phyloP scores from a whole-genome alignment of 164 flowering plant genomes.

The Sedum album region DNA sequence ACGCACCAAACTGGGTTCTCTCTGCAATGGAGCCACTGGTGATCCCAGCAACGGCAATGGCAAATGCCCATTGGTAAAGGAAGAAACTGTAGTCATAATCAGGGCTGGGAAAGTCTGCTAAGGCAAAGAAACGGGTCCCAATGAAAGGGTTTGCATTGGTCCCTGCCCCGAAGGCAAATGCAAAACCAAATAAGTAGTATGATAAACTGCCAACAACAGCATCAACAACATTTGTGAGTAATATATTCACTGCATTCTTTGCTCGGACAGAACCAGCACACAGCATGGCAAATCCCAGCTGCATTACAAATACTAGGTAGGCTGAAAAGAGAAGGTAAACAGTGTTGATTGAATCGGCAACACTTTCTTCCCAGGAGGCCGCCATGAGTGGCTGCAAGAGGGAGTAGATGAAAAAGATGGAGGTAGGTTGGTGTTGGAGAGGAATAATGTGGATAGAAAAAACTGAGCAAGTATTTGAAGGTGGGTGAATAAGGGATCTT shows the following conservation, averaged over 20 bases:
- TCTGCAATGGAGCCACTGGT: conserved; percentile 83
- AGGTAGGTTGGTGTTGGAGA: background rate
- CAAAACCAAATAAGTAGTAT: conserved; percentile 69
- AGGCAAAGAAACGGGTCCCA: conserved; percentile 47
- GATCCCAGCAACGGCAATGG: conserved; percentile 70
- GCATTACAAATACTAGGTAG: conserved; percentile 63
- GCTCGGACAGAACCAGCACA: conserved; percentile 75
- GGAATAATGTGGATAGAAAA: background rate
- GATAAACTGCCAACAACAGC: conserved; percentile 63
- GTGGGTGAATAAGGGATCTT: background rate
- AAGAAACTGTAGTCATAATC: conserved; percentile 52
- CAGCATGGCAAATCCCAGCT: conserved; percentile 79
- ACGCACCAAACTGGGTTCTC: conserved; percentile 65
- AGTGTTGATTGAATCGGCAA: conserved; percentile 37
- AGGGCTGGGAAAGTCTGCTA: conserved; percentile 28
- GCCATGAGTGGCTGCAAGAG: conserved; percentile 22
- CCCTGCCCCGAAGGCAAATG: conserved; percentile 52
- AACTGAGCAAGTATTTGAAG: background rate
- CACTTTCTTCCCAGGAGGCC: conserved; percentile 42
- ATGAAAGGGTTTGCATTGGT: conserved; percentile 48
- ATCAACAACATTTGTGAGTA: conserved; percentile 72
- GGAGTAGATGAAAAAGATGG: conserved; percentile 4
- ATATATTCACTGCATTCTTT: conserved; percentile 68
- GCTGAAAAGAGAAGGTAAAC: conserved; percentile 53
- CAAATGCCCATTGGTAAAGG: conserved; percentile 78